phyloP scores from a whole-genome alignment of 2,329 filamentous ascomycete species.

The Emergomyces pasteurianus region DNA sequence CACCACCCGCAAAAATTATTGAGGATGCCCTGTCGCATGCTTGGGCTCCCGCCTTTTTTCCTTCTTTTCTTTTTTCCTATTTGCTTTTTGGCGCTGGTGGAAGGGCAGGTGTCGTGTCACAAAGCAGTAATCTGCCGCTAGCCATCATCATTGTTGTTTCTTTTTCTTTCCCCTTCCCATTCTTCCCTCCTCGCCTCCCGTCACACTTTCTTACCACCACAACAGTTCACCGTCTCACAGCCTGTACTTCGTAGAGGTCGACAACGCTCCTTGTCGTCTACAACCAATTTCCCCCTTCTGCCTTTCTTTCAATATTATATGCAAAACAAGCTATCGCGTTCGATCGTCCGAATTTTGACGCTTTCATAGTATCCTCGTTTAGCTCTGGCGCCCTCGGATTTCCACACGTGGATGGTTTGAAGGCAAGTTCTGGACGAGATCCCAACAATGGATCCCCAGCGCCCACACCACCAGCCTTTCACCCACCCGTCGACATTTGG shows the following conservation, averaged over 20 bases:
- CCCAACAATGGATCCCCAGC: constrained; percentile 18
- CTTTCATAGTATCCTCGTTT: background rate
- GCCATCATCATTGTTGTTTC: constrained; percentile 1
- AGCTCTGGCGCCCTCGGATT: background rate
- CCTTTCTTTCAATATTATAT: background rate
- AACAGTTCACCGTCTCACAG: background rate
- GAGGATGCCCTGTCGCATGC: constrained; percentile 4
- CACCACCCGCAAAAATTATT: constrained; percentile 3
- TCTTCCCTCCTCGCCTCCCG: background rate
- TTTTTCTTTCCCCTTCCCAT: background rate
- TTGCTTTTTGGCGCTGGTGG: background rate
- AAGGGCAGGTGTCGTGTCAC: background rate
- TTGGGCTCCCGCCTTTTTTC: background rate
- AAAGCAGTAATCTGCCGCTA: background rate
- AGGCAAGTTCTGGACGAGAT: background rate
- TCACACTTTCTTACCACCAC: background rate
- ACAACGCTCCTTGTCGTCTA: background rate
- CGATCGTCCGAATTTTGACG: background rate
- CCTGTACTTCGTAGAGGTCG: background rate
- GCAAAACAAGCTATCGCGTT: background rate
- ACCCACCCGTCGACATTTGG: constrained; percentile 22
- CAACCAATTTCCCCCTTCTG: background rate
- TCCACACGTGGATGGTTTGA: background rate
- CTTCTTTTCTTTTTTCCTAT: background rate
- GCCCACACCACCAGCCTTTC: constrained; percentile 18